A percentile compares a stretch with the other conserved stretches of the same genome.
These are phyloP conservation scores for Domatiomyces globalis DNA, from an alignment of 2,329 filamentous ascomycete species.

Conservation along the genomic window DNA sequence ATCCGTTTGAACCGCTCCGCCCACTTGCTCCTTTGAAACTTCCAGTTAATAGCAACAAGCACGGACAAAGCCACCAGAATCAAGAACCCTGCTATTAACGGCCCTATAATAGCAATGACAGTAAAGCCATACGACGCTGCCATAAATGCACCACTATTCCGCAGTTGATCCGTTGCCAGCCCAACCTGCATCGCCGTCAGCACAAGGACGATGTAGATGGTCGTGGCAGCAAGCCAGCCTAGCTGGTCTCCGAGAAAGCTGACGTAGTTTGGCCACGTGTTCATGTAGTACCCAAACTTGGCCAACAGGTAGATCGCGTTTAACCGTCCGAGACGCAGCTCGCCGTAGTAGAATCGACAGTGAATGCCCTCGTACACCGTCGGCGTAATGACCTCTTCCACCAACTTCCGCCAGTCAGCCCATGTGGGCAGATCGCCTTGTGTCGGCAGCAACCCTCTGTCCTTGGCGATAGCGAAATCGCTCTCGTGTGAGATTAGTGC, in stretches of 20 bases:
- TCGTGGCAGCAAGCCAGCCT: constrained; percentile 15
- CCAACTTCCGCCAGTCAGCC: constrained; percentile 20
- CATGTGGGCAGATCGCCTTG: constrained; percentile 27
- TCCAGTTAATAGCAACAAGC: background rate
- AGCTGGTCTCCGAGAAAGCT: constrained; percentile 17
- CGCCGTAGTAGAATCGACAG: constrained; percentile 30
- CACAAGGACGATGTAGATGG: constrained; percentile 21
- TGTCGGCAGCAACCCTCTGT: constrained; percentile 21
- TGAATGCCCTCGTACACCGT: constrained; percentile 19
- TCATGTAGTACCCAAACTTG: background rate
- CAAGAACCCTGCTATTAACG: constrained; percentile 19
- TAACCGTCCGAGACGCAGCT: constrained; percentile 31
- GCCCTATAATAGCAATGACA: constrained; percentile 34
- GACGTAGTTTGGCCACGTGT: constrained; percentile 6
- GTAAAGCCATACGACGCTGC: constrained; percentile 35
- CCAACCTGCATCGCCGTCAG: constrained; percentile 25
- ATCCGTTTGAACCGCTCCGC: too few species aligned
- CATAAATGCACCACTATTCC: constrained; percentile 28
- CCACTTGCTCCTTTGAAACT: too few species aligned
- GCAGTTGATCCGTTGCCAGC: constrained; percentile 18
- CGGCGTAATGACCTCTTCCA: constrained; percentile 8
- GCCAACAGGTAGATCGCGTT: constrained; percentile 23
- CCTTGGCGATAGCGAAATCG: constrained; percentile 26
- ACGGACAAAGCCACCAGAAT: background rate
- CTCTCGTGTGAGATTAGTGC: constrained; percentile 28